These are phyloP conservation scores for Pestalotiopsis sp. DNA, from an alignment of 2,329 filamentous ascomycete genomes.

Conservation along the genomic window DNA sequence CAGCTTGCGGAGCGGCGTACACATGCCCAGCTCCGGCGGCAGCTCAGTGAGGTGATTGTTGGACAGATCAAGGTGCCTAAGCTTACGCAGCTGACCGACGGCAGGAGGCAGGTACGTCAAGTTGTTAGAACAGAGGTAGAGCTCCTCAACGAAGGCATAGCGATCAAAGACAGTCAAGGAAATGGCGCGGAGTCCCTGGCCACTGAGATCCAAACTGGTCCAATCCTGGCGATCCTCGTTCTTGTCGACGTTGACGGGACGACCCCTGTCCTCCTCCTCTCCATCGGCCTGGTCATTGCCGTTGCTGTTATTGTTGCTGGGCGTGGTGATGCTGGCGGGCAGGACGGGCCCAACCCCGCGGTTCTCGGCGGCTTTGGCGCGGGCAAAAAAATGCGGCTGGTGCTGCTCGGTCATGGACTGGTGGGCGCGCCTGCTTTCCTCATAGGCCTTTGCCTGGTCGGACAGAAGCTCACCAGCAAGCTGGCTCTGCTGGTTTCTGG, in stretches of 20 bases:
- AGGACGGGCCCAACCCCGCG: slow-evolving; percentile 63
- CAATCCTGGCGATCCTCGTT: slow-evolving; percentile 77
- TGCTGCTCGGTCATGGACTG: slow-evolving; percentile 70
- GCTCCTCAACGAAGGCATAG: slow-evolving; percentile 86
- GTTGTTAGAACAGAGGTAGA: slow-evolving; percentile 94
- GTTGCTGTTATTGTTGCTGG: slow-evolving; percentile 36
- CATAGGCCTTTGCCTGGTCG: slow-evolving; percentile 79
- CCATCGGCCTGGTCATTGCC: slow-evolving; percentile 53
- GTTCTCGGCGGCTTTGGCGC: slow-evolving; percentile 71
- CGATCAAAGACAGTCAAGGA: slow-evolving; percentile 74
- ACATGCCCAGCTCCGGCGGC: slow-evolving; percentile 94
- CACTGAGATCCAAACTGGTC: slow-evolving; percentile 92
- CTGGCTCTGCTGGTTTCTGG: slow-evolving; percentile 53
- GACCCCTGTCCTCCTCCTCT: slow-evolving; percentile 58
- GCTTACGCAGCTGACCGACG: slow-evolving; percentile 80
- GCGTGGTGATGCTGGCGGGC: slow-evolving; percentile 34
- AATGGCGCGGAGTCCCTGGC: slow-evolving; percentile 88
- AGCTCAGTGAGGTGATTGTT: slow-evolving; percentile 82
- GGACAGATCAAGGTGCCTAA: slow-evolving; percentile 85
- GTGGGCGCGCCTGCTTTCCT: slow-evolving; percentile 74
- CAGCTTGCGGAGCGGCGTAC: slow-evolving; percentile 85
- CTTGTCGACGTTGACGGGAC: slow-evolving; percentile 68
- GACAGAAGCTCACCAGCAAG: slow-evolving; percentile 76
- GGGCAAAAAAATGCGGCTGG: slow-evolving; percentile 71
- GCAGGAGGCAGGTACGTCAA: slow-evolving; percentile 76